These are phyloP conservation scores for Morella rubra DNA, from an alignment of 306 rosid species.

Conservation along the genomic window DNA sequence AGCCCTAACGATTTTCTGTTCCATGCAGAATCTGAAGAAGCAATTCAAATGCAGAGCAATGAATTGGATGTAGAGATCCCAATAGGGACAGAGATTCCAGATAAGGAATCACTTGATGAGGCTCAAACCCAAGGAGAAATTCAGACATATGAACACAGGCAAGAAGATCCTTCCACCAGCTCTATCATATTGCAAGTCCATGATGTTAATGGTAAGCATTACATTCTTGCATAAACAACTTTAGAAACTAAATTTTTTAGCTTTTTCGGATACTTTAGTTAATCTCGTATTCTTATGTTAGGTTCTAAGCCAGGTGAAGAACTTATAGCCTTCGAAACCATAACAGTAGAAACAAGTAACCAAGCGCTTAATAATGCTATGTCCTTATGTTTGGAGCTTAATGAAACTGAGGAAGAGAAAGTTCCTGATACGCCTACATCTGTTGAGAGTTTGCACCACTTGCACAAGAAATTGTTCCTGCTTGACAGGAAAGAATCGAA, in stretches of 20 bases:
- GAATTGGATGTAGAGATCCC: conserved; percentile 77
- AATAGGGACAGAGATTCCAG: conserved; percentile 89
- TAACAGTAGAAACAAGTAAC: conserved; percentile 45
- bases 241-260: neutral
- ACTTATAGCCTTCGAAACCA: conserved; percentile 49
- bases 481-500: conserved; percentile 78
- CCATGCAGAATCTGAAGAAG: conserved; percentile 54
- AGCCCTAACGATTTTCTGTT: conserved; percentile 16
- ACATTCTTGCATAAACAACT: conserved; percentile 5
- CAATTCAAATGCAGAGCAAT: conserved; percentile 43
- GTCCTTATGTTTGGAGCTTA: conserved; percentile 37
- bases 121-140: conserved; percentile 40
- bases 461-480: conserved; percentile 61
- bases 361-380: conserved; percentile 37
- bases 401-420: conserved; percentile 68
- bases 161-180: conserved; percentile 58
- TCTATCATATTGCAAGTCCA: conserved; percentile 32
- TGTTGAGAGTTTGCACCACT: conserved; percentile 54
- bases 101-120: conserved; percentile 64
- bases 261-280: neutral
- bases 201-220: conserved; percentile 48
- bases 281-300: conserved; percentile 12
- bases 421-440: conserved; percentile 83
- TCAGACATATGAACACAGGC: conserved; percentile 21
- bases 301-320: conserved; percentile 44